phyloP scores from a whole-genome alignment of 1,284 basidiomycete species.

The Trichosporon sp. region DNA sequence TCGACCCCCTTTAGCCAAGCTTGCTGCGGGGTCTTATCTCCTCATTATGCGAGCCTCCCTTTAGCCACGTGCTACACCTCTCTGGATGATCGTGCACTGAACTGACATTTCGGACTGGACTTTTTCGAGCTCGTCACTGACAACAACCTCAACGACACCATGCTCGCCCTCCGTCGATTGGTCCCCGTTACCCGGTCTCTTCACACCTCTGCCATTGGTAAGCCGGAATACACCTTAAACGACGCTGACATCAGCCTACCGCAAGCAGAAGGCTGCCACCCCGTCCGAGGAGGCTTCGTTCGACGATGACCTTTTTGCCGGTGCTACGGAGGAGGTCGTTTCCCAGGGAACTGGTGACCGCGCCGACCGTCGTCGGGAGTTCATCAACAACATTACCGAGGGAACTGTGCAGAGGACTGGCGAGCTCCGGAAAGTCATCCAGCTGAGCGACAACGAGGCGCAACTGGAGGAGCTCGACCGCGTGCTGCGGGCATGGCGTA shows the following conservation, averaged over 20 bases:
- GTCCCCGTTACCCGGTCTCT: conserved; percentile 26
- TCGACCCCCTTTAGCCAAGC: background rate
- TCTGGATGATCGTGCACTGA: background rate
- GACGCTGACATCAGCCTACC: background rate
- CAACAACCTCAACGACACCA: conserved; percentile 22
- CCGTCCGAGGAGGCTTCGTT: background rate
- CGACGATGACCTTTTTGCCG: conserved; percentile 27
- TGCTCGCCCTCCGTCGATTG: conserved; percentile 33
- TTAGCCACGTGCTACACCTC: background rate
- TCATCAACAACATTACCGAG: conserved; percentile 21
- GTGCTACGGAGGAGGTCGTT: conserved; percentile 20
- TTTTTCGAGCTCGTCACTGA: conserved; percentile 18
- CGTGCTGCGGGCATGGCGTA: conserved; percentile 31
- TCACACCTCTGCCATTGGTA: conserved; percentile 24
- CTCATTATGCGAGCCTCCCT: background rate
- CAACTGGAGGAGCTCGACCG: conserved; percentile 30
- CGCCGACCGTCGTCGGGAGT: conserved; percentile 20
- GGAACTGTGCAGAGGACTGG: conserved; percentile 24
- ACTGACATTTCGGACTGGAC: conserved; percentile 10
- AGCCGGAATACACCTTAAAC: too few species aligned
- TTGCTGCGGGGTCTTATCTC: conserved; percentile 2
- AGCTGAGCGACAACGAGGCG: conserved; percentile 28
- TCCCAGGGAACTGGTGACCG: conserved; percentile 20
- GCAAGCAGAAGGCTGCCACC: conserved; percentile 24
- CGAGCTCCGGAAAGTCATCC: conserved; percentile 33